phyloP scores from a whole-genome alignment of 2,329 filamentous ascomycete species.

The Xylaria sp. region DNA sequence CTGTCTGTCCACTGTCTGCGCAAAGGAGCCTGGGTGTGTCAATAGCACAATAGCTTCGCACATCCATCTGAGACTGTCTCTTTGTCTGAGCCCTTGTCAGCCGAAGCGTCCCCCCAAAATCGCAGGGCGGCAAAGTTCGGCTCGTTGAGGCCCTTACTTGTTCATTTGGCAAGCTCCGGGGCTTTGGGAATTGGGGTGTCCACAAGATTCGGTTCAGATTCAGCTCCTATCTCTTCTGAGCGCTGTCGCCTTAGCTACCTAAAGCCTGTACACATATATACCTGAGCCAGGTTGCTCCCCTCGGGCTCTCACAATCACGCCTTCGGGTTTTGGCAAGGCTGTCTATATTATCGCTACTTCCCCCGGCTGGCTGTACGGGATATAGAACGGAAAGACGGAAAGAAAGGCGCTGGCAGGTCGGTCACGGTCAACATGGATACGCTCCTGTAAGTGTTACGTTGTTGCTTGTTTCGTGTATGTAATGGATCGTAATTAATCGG shows the following conservation, averaged over 20 bases:
- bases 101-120: slow-evolving; percentile 2
- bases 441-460: slow-evolving; percentile 62
- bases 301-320: not conserved
- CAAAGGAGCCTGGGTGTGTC: not conserved
- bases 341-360: slow-evolving; percentile 13
- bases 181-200: not conserved
- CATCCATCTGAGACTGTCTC: slow-evolving; percentile 5
- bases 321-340: slow-evolving; percentile 10
- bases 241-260: not conserved
- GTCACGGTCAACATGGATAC: slow-evolving; percentile 63
- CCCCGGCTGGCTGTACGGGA: not conserved
- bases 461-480: slow-evolving; percentile 30
- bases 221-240: slow-evolving; percentile 1
- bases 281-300: not conserved
- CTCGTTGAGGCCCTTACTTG: not conserved
- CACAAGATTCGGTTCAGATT: slow-evolving; percentile 5
- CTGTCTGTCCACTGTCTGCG: not conserved
- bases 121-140: slow-evolving; percentile 4
- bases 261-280: too few relatives aligned
- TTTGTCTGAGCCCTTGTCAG: slow-evolving; percentile 9
- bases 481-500: slow-evolving; percentile 18
- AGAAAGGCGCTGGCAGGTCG: slow-evolving; percentile 2
- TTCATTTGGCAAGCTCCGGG: not conserved
- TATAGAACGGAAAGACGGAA: slow-evolving; percentile 13
- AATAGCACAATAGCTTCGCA: not conserved